phyloP scores from a whole-genome alignment of 768 basidiomycete genomes.

The Lentinula raphanica region DNA sequence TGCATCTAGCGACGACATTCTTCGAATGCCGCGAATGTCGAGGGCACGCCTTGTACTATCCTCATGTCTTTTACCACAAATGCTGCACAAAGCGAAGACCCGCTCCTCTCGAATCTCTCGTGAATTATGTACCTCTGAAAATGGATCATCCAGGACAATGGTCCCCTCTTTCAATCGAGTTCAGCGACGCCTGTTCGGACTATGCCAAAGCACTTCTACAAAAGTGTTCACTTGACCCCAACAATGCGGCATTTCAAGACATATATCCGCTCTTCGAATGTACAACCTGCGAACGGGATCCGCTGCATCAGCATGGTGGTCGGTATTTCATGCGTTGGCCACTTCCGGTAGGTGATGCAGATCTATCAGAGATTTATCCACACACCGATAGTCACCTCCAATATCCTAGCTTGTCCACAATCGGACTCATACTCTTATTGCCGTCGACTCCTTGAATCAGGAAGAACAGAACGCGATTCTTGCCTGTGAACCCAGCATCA shows the following conservation, averaged over 20 bases:
- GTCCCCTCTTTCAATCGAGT: background rate
- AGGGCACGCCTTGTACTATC: background rate
- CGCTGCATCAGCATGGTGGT: background rate
- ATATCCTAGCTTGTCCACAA: background rate
- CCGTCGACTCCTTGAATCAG: background rate
- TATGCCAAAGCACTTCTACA: background rate
- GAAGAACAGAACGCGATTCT: background rate
- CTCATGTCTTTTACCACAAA: background rate
- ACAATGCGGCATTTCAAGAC: background rate
- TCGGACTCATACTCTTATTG: background rate
- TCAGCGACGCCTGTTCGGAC: background rate
- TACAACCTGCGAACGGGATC: background rate
- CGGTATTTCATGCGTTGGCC: conserved; percentile 1
- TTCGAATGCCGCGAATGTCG: background rate
- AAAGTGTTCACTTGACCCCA: background rate
- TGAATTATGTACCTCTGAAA: too few species aligned
- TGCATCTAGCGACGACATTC: background rate
- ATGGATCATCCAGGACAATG: too few species aligned
- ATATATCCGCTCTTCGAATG: conserved; percentile 1
- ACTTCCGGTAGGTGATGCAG: background rate
- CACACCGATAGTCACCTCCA: background rate
- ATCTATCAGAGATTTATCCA: too few species aligned
- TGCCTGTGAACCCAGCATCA: background rate
- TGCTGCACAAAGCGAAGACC: background rate
- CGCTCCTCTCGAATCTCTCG: background rate